Evolutionary conservation across 2,329 filamentous ascomycete genomes (phyloP), one percentile per base, ranked within the genome.

Genomic region (Fusarium secorum): DNA sequence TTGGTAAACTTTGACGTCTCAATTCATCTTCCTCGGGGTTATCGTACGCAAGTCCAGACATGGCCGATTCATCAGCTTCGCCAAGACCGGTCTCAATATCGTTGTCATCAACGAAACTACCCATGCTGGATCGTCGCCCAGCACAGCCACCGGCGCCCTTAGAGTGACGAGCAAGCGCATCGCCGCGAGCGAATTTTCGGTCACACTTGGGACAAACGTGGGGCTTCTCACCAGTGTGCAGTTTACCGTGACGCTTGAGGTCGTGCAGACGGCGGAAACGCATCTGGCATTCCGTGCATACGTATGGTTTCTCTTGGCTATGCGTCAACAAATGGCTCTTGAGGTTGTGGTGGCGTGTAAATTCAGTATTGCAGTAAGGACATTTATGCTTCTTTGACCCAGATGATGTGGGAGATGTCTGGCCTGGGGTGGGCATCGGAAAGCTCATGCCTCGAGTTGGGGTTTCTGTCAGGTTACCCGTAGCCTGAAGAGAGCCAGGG

Each of bases 301-400:
- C 89, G 78, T 96, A 99, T 0, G 96, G 96, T 82, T 99, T 99
- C 81, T 99, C 96, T 85, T 99, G 95, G 77, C 95, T 98, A 81
- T 98, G 96, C 1, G 96, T 98, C 78, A 99, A 88, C 62, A 99
- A 87, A 83, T 99, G 96, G 74, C 94, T 98, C 83, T 98, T 99
- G 32, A 98, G 88, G 77, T 99, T 98, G 79, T 98, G 96, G 79
- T 98, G 96, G 46, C 96, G 90, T 32, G 96, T 99, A 75, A 99
- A 99, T 77, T 97, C 96, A 9, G 96, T 98, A 41, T 94, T 90
- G 85, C 96, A 99, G 80, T 97, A 97, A 1, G 94, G 95, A 78
- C 96, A 99, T 80, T 96, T 97, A 83, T 99, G 95, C 77, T 96
- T 95, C 83, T 97, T 98, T 56, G 88, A 87, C 20, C 75, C 75